Evolutionary conservation across 805 yeast species (phyloP).

Genomic region (Priceomyces medius): DNA sequence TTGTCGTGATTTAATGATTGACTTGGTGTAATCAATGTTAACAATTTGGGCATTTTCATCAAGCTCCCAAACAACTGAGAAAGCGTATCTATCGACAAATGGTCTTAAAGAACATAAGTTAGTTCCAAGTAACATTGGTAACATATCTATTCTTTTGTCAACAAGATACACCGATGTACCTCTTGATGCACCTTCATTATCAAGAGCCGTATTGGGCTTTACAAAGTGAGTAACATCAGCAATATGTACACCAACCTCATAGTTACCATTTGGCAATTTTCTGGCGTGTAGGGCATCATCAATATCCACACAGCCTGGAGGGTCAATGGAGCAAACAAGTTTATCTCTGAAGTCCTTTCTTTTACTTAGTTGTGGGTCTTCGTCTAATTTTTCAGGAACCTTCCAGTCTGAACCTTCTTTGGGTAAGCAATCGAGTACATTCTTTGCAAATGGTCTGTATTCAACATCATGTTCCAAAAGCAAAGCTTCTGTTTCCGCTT

Average conservation of each 20-base stretch:
- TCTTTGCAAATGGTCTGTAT: conserved; percentile 90
- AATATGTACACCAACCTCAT: conserved; percentile 97
- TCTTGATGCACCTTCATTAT: conserved; percentile 93
- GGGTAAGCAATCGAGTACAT: conserved; percentile 90
- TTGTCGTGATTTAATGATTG: conserved; percentile 85
- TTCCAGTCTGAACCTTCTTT: conserved; percentile 91
- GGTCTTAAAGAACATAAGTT: conserved; percentile 94
- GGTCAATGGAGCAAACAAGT: conserved; percentile 93
- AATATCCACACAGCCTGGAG: conserved; percentile 97
- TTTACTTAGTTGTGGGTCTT: conserved; percentile 54
- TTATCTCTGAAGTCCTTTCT: conserved; percentile 87
- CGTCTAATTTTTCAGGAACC: conserved; percentile 64
- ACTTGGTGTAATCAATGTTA: conserved; percentile 74
- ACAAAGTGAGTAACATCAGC: conserved; percentile 99
- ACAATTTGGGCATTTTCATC: conserved; percentile 84
- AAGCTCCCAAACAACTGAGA: conserved; percentile 94
- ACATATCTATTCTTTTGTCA: conserved; percentile 98
- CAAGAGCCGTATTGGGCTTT: conserved; percentile 86
- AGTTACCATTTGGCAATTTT: conserved; percentile 84
- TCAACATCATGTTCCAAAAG: conserved; percentile 94
- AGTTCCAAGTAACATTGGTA: conserved; percentile 92
- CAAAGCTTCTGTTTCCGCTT: conserved; percentile 95
- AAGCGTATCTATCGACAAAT: conserved; percentile 92
- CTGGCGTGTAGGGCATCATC: conserved; percentile 94
- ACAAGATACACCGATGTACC: conserved; percentile 97